Percentiles rank a stretch among this genome's conserved stretches.
phyloP scores from a whole-genome alignment of 1,284 basidiomycete species.

The Ganoderma sinense region DNA sequence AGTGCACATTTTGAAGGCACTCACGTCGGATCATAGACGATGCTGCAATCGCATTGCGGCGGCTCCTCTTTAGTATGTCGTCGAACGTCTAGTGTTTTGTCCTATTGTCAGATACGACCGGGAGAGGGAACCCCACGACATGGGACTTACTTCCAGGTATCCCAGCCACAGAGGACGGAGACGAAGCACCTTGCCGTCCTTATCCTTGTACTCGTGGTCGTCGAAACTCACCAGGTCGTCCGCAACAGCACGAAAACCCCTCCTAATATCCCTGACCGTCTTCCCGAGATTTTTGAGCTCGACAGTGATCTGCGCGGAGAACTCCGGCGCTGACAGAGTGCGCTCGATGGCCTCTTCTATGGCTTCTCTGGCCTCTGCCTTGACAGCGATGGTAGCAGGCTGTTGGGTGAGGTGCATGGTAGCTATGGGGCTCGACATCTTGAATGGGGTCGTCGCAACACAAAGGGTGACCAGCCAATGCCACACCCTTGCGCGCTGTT shows the following conservation, averaged over 20 bases:
- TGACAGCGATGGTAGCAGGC: not conserved
- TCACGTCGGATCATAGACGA: conserved; percentile 15
- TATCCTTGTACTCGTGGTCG: not conserved
- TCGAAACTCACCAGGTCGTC: not conserved
- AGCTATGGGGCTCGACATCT: not conserved
- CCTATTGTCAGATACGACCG: not conserved
- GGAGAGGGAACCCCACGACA: not conserved
- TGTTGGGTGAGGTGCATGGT: not conserved
- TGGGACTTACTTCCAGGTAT: not conserved
- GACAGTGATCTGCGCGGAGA: not conserved
- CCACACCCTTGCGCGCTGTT: not conserved
- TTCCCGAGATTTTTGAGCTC: not conserved
- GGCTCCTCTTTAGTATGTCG: conserved; percentile 5
- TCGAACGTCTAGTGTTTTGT: conserved; percentile 3
- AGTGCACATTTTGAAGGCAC: not conserved
- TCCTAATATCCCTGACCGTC: not conserved
- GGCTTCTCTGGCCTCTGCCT: not conserved
- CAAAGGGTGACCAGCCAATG: not conserved
- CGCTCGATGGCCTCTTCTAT: not conserved
- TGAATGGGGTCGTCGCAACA: not conserved
- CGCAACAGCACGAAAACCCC: not conserved
- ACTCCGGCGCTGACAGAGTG: not conserved
- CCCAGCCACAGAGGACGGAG: not conserved
- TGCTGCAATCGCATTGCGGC: conserved; percentile 10
- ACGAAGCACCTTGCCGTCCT: not conserved